A percentile compares a stretch with the other conserved stretches of the same genome.
Conservation (phyloP, 148 eudicot genomes). For the Vaccinium myrtillus region DNA sequence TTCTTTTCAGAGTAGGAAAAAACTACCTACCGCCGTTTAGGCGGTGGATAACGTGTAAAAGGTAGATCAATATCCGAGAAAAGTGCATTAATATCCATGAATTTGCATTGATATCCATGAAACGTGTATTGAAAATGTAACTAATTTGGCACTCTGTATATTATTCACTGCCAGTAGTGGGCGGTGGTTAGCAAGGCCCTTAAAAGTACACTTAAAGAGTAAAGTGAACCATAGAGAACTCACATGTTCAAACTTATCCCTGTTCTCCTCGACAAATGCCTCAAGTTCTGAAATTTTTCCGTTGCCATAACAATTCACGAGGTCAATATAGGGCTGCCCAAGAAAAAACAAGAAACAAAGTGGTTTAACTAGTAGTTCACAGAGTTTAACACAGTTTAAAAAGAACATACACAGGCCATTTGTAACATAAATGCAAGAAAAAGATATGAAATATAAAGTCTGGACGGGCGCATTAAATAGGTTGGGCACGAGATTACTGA, state of each 20-base stretch:
- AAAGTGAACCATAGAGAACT: conserved; percentile 32
- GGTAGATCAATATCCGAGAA: too few relatives aligned
- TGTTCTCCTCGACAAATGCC: conserved; percentile 47
- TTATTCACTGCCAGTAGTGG: too few relatives aligned
- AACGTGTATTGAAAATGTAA: too few relatives aligned
- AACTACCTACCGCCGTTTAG: too few relatives aligned
- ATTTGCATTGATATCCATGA: too few relatives aligned
- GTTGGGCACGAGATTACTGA: not conserved
- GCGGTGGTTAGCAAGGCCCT: too few relatives aligned
- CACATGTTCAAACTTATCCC: conserved; percentile 69
- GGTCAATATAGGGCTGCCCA: conserved; percentile 73
- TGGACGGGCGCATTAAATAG: not conserved
- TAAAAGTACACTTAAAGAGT: not conserved
- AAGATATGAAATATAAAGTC: not conserved
- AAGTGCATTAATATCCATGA: too few relatives aligned
- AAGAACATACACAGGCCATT: not conserved
- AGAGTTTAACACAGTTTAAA: not conserved
- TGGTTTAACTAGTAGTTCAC: not conserved
- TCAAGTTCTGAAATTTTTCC: conserved; percentile 73
- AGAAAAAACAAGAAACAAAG: conserved; percentile 1
- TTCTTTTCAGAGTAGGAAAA: not conserved
- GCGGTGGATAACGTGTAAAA: too few relatives aligned
- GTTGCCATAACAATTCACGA: conserved; percentile 55
- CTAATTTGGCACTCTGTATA: too few relatives aligned
- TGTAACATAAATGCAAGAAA: not conserved